Base-by-base conservation (phyloP, 805 yeast genomes). In the Saccharomyces mikatae region DNA sequence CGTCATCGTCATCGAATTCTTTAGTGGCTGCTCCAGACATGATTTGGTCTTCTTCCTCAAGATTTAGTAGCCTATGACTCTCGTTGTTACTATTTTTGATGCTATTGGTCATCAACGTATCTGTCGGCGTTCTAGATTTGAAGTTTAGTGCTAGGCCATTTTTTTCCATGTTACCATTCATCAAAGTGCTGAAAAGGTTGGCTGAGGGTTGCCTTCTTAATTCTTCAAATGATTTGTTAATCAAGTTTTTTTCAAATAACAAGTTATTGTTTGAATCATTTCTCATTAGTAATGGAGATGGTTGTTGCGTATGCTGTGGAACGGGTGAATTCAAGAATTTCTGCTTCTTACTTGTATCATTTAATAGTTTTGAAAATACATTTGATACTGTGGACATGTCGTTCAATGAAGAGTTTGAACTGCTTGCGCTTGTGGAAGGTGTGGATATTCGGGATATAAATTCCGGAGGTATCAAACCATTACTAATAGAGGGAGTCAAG, bases 381-480 rank as follows among this genome's bases (percentile, higher is more conserved):
- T 63, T 62, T 17, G 66, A 64, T 4, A 59, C 54, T 50, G 57
- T 54, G 50, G 55, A 60, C 36, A 62, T 32, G 47, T 62, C 60
- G 13, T 58, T 57, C 31, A 67, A 54, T 0, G 72, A 67, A 6
- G 65, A 55, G 54, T 57, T 62, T 2, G 71, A 67, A 50, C 67
- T 68, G 50, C 66, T 66, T 21, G 60, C 63, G 50, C 69, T 67
- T 17, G 70, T 57, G 8, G 70, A 61, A 9, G 72, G 71, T 1
- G 71, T 61, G 1, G 72, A 66, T 27, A 69, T 59, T 47, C 69
- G 61, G 2, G 71, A 68, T 50, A 66, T 67, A 53, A 69, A 68
- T 50, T 68, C 73, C 0, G 73, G 73, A 4, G 73, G 73, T n/a
- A 69, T 69, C 51, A 67, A 54, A 1, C 70, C 65, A 21, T 57